These are phyloP conservation scores for Clonostachys rhizophaga DNA, from an alignment of 2,329 filamentous ascomycete genomes.

Conservation along the genomic window DNA sequence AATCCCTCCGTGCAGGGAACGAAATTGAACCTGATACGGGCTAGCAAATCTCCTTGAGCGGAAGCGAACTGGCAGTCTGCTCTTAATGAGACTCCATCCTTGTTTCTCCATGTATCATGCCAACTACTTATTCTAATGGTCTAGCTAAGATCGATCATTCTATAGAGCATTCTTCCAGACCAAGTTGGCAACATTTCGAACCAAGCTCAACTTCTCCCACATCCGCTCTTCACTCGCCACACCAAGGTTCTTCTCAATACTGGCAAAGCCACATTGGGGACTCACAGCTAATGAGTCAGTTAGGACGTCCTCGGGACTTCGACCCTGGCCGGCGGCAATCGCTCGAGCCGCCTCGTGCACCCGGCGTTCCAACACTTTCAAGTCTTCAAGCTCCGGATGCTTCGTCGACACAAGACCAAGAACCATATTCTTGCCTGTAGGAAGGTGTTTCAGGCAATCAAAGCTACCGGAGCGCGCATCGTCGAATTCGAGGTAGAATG, in stretches of 20 bases:
- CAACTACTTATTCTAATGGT: too few relatives aligned
- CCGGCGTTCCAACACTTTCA: constrained; percentile 46
- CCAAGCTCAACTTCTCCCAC: constrained; percentile 65
- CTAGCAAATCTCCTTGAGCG: too few relatives aligned
- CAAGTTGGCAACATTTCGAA: constrained; percentile 60
- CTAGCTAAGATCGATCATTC: background rate
- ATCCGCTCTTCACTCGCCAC: constrained; percentile 63
- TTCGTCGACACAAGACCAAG: constrained; percentile 59
- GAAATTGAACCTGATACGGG: too few relatives aligned
- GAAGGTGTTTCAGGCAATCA: constrained; percentile 56
- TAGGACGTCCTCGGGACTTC: constrained; percentile 58
- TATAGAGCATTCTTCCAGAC: constrained; percentile 44
- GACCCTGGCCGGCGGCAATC: constrained; percentile 59
- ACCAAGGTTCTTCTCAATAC: constrained; percentile 61
- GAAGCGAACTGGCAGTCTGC: too few relatives aligned
- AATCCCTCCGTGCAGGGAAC: too few relatives aligned
- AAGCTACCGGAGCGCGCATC: constrained; percentile 56
- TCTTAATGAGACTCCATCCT: too few relatives aligned
- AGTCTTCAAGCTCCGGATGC: constrained; percentile 51
- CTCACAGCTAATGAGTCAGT: constrained; percentile 57
- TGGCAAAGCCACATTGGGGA: constrained; percentile 68
- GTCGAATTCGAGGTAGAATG: constrained; percentile 59
- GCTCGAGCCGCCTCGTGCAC: constrained; percentile 57
- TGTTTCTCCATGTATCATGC: too few relatives aligned
- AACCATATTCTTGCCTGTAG: constrained; percentile 55